These are phyloP conservation scores for Blastobotrys elegans DNA, from an alignment of 1,139 yeast genomes.

Conservation along the genomic window DNA sequence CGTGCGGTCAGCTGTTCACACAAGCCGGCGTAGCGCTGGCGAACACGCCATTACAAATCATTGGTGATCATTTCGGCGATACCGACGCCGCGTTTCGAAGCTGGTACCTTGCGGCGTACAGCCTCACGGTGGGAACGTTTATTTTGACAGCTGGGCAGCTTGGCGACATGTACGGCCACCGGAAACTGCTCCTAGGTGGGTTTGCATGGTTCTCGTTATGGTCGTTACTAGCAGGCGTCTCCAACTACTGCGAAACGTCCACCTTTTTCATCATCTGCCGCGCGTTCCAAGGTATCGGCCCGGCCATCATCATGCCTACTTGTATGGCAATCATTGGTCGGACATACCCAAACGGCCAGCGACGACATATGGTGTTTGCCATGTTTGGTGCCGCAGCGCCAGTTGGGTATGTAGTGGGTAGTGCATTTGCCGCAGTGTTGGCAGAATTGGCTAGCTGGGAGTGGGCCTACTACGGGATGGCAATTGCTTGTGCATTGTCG, in stretches of 20 bases:
- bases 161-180: conserved; percentile 63
- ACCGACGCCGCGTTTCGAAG: conserved; percentile 41
- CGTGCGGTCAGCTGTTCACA: conserved; percentile 45
- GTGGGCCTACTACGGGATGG: conserved; percentile 50
- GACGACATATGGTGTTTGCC: conserved; percentile 43
- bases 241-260: conserved; percentile 41
- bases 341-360: conserved; percentile 44
- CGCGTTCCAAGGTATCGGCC: conserved; percentile 58
- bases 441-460: conserved; percentile 49
- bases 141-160: conserved; percentile 56
- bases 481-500: conserved; percentile 36
- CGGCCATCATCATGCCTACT: conserved; percentile 54
- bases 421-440: conserved; percentile 44
- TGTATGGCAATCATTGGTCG: conserved; percentile 52
- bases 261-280: conserved; percentile 49
- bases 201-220: conserved; percentile 46
- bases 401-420: conserved; percentile 49
- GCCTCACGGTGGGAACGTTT: conserved; percentile 58
- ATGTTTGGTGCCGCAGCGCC: conserved; percentile 59
- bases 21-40: conserved; percentile 49
- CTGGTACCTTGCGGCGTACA: conserved; percentile 58
- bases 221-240: conserved; percentile 49
- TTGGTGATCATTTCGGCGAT: conserved; percentile 40
- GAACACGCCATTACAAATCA: conserved; percentile 37
- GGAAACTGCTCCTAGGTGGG: conserved; percentile 45